phyloP scores from a whole-genome alignment of 2,329 filamentous ascomycete genomes.

The Fonsecaea monophora region DNA sequence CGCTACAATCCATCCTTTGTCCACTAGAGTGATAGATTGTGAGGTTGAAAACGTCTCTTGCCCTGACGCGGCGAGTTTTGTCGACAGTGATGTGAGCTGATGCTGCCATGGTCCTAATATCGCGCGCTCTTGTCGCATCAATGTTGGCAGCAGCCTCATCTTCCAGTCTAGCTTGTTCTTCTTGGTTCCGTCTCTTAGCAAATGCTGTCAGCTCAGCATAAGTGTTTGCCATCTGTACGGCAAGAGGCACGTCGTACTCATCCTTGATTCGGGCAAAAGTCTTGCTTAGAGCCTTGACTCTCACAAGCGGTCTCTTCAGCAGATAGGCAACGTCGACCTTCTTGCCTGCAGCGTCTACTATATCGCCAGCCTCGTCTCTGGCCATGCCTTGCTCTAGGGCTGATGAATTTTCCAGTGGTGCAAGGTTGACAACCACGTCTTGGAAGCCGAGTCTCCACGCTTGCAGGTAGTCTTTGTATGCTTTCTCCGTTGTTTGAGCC shows the following conservation, averaged over 20 bases:
- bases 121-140: conserved; percentile 79
- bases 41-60: conserved; percentile 88
- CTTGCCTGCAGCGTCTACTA: conserved; percentile 77
- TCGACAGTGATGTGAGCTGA: conserved; percentile 75
- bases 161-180: conserved; percentile 74
- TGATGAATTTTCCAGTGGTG: conserved; percentile 70
- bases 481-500: conserved; percentile 76
- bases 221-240: conserved; percentile 63
- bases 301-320: conserved; percentile 84
- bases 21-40: conserved; percentile 86
- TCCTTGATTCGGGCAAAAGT: conserved; percentile 70
- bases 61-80: conserved; percentile 78
- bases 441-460: conserved; percentile 94
- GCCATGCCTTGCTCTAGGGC: conserved; percentile 60
- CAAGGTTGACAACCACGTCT: conserved; percentile 91
- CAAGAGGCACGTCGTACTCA: conserved; percentile 52
- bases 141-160: conserved; percentile 87
- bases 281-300: conserved; percentile 86
- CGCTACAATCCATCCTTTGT: conserved; percentile 84
- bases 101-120: conserved; percentile 76
- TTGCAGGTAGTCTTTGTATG: conserved; percentile 85
- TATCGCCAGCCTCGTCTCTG: conserved; percentile 65
- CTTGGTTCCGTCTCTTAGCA: conserved; percentile 74
- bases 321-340: conserved; percentile 93
- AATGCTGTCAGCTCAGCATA: conserved; percentile 78